Evolutionary conservation across 805 yeast genomes (phyloP), one percentile per base, ranked within the genome.

Genomic region (Saturnispora sekii): DNA sequence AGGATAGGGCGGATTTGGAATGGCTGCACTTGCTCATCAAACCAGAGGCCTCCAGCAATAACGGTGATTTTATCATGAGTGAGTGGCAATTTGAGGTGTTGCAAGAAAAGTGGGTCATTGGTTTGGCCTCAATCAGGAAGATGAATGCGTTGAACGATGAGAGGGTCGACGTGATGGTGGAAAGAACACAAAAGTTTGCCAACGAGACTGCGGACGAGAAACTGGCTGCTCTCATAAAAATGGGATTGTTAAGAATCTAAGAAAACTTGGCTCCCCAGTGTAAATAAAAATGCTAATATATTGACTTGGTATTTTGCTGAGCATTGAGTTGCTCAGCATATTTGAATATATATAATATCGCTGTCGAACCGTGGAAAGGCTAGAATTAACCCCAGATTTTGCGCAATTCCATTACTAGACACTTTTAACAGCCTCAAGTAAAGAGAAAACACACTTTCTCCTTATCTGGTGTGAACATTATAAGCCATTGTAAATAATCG

Each of bases 1-100:
- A 34, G 57, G 45, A 50, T 37, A 50, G 49, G n/a, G 55, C 66
- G 14, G 68, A 79, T 41, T 53, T 79, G 40, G 70, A 66, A n/a
- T 34, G 32, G 12, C 46, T 40, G 12, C 34, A 32, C 29, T 32
- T 35, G 10, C 32, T 32, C 18, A 17, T 31, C 11, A 50, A 50
- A 31, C 41, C 45, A 37, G 40, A 26, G 41, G 36, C 11, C 17
- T 32, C 5, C 41, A 32, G 7, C n/a, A 36, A n/a, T 38, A 21
- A 45, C 17, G 18, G 35, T 8, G 15, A 45, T 32, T 50, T 50
- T 37, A 40, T 50, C 7, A 38, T 35, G 38, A 50, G 52, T 26
- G 47, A 42, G 18, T 50, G 48, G 35, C 17, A 40, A 12, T 45
- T 38, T 37, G 48, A 50, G 29, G 40, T 43, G 12, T 35, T 45